A percentile compares a stretch with the other conserved stretches of the same genome.
Evolutionary conservation across 2,329 filamentous ascomycete species (phyloP).

Genomic region (Cladosporium sphaerospermum): DNA sequence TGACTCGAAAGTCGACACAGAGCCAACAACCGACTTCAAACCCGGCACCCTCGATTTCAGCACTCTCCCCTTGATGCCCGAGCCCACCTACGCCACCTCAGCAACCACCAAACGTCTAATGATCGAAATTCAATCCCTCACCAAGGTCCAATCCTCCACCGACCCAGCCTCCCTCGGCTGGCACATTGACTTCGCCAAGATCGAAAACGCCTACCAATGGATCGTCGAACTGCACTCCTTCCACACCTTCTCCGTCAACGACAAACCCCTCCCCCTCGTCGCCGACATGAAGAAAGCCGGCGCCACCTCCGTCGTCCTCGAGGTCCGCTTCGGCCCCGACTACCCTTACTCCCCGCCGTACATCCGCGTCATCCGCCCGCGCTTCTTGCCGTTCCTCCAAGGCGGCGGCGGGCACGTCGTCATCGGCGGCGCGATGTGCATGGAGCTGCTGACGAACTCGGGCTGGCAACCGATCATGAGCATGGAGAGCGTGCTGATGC

Average conservation of each 20-base stretch:
- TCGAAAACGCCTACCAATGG: constrained; percentile 82
- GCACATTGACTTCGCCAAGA: constrained; percentile 64
- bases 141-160: constrained; percentile 57
- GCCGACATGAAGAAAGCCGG: constrained; percentile 62
- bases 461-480: constrained; percentile 71
- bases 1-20: background rate
- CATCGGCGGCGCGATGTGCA: constrained; percentile 72
- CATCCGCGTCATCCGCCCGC: constrained; percentile 72
- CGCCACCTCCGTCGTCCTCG: constrained; percentile 65
- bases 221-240: constrained; percentile 86
- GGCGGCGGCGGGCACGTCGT: constrained; percentile 87
- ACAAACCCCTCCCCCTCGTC: constrained; percentile 56
- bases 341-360: constrained; percentile 79
- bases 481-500: constrained; percentile 73
- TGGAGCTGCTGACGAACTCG: constrained; percentile 67
- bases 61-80: constrained; percentile 57
- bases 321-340: constrained; percentile 70
- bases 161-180: constrained; percentile 67
- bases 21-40: constrained; percentile 48
- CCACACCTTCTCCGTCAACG: constrained; percentile 26
- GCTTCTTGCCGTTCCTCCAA: constrained; percentile 62
- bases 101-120: constrained; percentile 57
- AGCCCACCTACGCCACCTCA: constrained; percentile 59
- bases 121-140: constrained; percentile 57
- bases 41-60: constrained; percentile 60